Evolutionary conservation across 129 eudicot genomes (phyloP), one percentile per base, ranked within the genome.

Genomic region (Flaveria robusta): DNA sequence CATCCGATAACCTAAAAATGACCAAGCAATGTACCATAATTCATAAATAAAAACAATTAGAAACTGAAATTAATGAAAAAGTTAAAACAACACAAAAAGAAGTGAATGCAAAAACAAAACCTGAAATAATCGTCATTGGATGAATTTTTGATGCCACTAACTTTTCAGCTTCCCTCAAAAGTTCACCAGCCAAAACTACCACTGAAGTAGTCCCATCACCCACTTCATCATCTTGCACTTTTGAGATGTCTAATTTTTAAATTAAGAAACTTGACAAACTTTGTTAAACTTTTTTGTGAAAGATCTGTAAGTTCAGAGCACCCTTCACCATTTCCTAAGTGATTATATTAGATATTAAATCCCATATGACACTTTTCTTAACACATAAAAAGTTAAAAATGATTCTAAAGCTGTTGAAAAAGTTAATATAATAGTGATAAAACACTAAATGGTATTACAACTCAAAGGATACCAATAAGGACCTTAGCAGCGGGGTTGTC

Each of bases 201-300:
- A 94, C 98, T 23, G 98, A 94, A 74, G 98, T 94, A 69, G 98
- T 94, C 68, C 98, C 98, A 79, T 94, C 98, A 23, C 98, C 98
- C 64, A 94, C 98, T 83, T 90, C 98, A 81, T 94, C 98, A 69
- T 94, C 98, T 85, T 94, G 98, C 15, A 92, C 97, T 79, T 94
- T 94, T 15, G 98, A 94, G 68, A 94, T 94, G 55, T 94, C 98
- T 94, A 67, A 46, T 59, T 46, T 50, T 69, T 16, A 5, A 66
- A 49, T 75, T 78, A 84, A 86, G 85, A 80, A 55, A 68, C 14
- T 20, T 58, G 37, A 80, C 47, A 64, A n/a, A 11, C 29, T 20
- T 60, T 27, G 14, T 59, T 15, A 41, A 41, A 60, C 3, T 18
- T 52, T n/a, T 37, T 34, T 72, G 24, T 23, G n/a, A n/a, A 72